phyloP scores from a whole-genome alignment of 1,284 basidiomycete genomes.

The Neonothopanus nambi region DNA sequence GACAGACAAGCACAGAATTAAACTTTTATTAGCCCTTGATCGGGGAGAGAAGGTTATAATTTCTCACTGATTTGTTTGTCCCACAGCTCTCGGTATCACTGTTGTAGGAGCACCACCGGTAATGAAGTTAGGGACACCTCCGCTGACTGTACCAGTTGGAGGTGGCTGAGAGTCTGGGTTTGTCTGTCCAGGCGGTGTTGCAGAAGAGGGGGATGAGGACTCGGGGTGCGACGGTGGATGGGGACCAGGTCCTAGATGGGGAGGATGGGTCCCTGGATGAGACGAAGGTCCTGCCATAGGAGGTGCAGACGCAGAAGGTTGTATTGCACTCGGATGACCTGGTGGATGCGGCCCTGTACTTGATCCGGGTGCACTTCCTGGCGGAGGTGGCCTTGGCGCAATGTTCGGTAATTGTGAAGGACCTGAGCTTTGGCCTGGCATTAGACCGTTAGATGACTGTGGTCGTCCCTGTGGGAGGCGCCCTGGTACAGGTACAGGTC shows the following conservation, averaged over 20 bases:
- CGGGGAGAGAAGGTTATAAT: slow-evolving; percentile 16
- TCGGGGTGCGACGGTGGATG: not conserved
- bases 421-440: not conserved
- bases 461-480: not conserved
- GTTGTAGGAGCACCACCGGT: too few relatives aligned
- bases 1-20: too few relatives aligned
- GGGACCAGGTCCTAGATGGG: not conserved
- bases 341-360: slow-evolving; percentile 4
- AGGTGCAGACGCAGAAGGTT: slow-evolving; percentile 10
- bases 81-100: too few relatives aligned
- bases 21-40: too few relatives aligned
- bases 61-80: not conserved
- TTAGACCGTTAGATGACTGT: not conserved
- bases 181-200: not conserved
- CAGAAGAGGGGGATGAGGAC: not conserved
- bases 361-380: not conserved
- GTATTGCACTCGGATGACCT: slow-evolving; percentile 27
- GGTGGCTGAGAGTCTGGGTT: too few relatives aligned
- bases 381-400: not conserved
- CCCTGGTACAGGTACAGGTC: too few relatives aligned
- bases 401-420: not conserved
- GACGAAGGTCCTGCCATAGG: slow-evolving; percentile 15
- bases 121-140: too few relatives aligned
- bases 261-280: not conserved
- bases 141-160: too few relatives aligned